These are phyloP conservation scores for Phallus indusiatus DNA, from an alignment of 768 basidiomycete genomes.

Conservation along the genomic window DNA sequence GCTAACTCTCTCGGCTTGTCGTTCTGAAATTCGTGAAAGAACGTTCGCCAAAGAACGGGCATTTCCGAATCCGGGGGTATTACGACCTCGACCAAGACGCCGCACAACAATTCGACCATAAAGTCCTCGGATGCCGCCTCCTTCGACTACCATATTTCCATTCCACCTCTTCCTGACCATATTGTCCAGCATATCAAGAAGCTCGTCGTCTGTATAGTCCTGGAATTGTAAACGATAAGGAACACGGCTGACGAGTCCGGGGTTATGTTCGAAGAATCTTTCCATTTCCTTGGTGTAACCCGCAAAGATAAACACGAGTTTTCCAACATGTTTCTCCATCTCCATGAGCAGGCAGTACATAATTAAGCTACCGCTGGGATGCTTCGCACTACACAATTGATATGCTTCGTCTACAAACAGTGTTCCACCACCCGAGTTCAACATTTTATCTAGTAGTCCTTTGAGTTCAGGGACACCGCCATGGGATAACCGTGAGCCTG, in stretches of 20 bases:
- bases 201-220: slow-evolving; percentile 51
- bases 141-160: slow-evolving; percentile 45
- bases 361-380: slow-evolving; percentile 43
- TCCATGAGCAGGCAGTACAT: slow-evolving; percentile 64
- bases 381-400: slow-evolving; percentile 44
- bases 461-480: slow-evolving; percentile 47
- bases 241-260: slow-evolving; percentile 59
- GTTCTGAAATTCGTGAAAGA: slow-evolving; percentile 35
- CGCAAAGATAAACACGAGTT: slow-evolving; percentile 58
- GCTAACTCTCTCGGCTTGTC: slow-evolving; percentile 44
- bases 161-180: slow-evolving; percentile 36
- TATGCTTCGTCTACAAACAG: slow-evolving; percentile 71
- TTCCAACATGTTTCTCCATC: slow-evolving; percentile 63
- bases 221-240: slow-evolving; percentile 49
- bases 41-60: slow-evolving; percentile 50
- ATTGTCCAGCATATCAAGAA: slow-evolving; percentile 45
- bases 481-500: slow-evolving; percentile 47
- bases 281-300: slow-evolving; percentile 70
- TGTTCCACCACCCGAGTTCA: slow-evolving; percentile 49
- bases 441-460: slow-evolving; percentile 36
- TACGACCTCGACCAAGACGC: slow-evolving; percentile 55
- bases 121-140: slow-evolving; percentile 37
- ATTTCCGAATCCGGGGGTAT: slow-evolving; percentile 54
- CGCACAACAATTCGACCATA: slow-evolving; percentile 46
- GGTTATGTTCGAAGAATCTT: slow-evolving; percentile 68